phyloP scores from a whole-genome alignment of 768 basidiomycete genomes.

The Phylloporus sp. region DNA sequence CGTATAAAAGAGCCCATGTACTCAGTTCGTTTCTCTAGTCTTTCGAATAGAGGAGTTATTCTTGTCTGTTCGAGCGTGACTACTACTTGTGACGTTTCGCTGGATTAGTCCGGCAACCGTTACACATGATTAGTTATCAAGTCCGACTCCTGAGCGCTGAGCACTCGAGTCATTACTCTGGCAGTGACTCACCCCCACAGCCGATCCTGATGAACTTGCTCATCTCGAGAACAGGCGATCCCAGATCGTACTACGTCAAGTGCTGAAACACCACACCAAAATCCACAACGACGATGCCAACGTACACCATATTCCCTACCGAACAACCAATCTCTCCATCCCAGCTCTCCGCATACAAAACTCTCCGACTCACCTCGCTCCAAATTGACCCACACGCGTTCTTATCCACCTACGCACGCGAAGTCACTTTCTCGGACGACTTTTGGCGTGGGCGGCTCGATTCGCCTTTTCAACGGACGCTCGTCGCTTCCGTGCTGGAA shows the following conservation, averaged over 20 bases:
- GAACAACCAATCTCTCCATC: constrained; percentile 9
- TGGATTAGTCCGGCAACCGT: too few relatives aligned
- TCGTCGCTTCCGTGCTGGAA: constrained; percentile 12
- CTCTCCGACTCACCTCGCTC: constrained; percentile 21
- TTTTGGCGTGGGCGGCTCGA: constrained; percentile 21
- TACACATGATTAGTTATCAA: too few relatives aligned
- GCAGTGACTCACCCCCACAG: too few relatives aligned
- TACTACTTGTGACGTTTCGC: too few relatives aligned
- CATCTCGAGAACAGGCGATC: too few relatives aligned
- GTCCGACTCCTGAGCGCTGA: too few relatives aligned
- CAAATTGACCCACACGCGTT: constrained; percentile 21
- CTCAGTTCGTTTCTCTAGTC: too few relatives aligned
- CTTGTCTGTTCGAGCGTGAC: too few relatives aligned
- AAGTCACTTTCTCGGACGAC: constrained; percentile 18
- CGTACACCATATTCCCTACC: constrained; percentile 16
- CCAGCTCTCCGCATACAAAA: constrained; percentile 24
- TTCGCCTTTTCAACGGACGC: constrained; percentile 7
- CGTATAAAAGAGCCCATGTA: too few relatives aligned
- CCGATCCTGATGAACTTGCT: too few relatives aligned
- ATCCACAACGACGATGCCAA: neutral
- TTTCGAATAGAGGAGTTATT: too few relatives aligned
- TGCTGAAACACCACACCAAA: neutral
- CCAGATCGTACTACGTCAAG: neutral
- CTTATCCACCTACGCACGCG: constrained; percentile 19
- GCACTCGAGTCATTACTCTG: too few relatives aligned